These are phyloP conservation scores for Epichloe uncinata DNA, from an alignment of 2,329 filamentous ascomycete species.

Conservation along the genomic window DNA sequence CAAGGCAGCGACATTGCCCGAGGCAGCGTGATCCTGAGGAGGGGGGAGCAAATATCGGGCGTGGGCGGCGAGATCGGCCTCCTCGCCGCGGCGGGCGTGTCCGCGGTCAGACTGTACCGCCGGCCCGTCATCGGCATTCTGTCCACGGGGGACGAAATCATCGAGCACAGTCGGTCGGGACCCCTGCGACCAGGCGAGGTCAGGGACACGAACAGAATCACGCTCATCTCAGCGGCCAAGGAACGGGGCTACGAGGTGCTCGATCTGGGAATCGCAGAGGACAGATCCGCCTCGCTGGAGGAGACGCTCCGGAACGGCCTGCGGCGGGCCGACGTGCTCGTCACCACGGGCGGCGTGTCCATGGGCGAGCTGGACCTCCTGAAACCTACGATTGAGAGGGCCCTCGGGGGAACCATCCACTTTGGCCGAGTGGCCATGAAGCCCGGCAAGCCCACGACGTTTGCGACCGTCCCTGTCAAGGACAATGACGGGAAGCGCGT, in stretches of 20 bases:
- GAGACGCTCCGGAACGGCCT: slow-evolving; percentile 62
- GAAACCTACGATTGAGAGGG: slow-evolving; percentile 88
- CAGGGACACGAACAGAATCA: slow-evolving; percentile 83
- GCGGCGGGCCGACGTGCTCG: slow-evolving; percentile 62
- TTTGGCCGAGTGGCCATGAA: slow-evolving; percentile 97
- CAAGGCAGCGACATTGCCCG: slow-evolving; percentile 74
- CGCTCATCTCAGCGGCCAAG: slow-evolving; percentile 62
- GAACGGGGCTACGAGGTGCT: slow-evolving; percentile 66
- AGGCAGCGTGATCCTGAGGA: slow-evolving; percentile 55
- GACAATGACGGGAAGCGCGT: slow-evolving; percentile 43
- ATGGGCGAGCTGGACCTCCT: slow-evolving; percentile 97
- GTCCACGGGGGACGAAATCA: slow-evolving; percentile 90
- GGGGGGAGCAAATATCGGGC: slow-evolving; percentile 77
- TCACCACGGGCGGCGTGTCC: slow-evolving; percentile 88
- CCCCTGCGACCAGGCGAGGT: slow-evolving; percentile 68
- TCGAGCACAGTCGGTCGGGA: slow-evolving; percentile 53
- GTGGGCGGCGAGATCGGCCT: slow-evolving; percentile 86
- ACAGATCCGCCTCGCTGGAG: slow-evolving; percentile 63
- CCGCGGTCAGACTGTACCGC: slow-evolving; percentile 56
- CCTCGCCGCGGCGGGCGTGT: slow-evolving; percentile 69
- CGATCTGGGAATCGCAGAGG: slow-evolving; percentile 75
- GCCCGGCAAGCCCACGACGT: slow-evolving; percentile 93
- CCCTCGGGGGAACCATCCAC: slow-evolving; percentile 87
- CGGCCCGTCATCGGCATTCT: slow-evolving; percentile 73
- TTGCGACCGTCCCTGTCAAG: slow-evolving; percentile 70